Evolutionary conservation across 257 asterid species (phyloP), one percentile per base, ranked within the genome.

Genomic region (Solanum peruvianum): DNA sequence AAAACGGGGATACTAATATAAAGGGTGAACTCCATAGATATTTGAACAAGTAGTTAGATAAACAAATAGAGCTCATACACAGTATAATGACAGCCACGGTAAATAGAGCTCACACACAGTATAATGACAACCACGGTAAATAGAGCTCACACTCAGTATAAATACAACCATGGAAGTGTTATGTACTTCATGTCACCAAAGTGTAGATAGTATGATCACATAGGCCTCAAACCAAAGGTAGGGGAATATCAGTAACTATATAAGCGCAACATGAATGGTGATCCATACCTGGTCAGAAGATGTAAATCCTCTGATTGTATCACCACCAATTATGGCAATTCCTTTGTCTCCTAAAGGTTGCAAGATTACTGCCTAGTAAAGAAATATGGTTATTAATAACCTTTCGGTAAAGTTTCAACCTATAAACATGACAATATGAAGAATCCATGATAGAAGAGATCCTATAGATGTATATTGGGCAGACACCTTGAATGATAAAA

Each of bases 341-440:
- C 98, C 99, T 87, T 91, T 92, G 60, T 93, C 95, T 83, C 96
- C 98, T 81, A 97, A 92, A 31, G 98, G 99, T 89, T 95, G 99
- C 95, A 97, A 91, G 88, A 97, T 97, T 82, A 94, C 98, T 21
- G 99, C 98, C 99, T 96, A 86, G 88, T 73, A 75, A 87, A 44
- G 72, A 29, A 73, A 69, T 11, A 47, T 49, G 66, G 86, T 66
- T 39, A 87, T 44, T 73, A 89, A 42, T 88, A 81, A 82, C 72
- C 60, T 85, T 71, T 27, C 21, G 69, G 23, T 47, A 52, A 85
- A 47, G 33, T 27, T 31, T 25, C 83, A 85, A 84, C 37, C 64
- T 47, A 21, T 21, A 44, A 78, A 47, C 64, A 47, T 47, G 52
- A 47, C 52, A 47, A 47, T 45, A 80, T 72, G 80, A 72, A 72